Percentiles rank a stretch among this genome's conserved stretches.
phyloP scores from a whole-genome alignment of 2,329 filamentous ascomycete genomes.

The Hymenoscyphus linearis region DNA sequence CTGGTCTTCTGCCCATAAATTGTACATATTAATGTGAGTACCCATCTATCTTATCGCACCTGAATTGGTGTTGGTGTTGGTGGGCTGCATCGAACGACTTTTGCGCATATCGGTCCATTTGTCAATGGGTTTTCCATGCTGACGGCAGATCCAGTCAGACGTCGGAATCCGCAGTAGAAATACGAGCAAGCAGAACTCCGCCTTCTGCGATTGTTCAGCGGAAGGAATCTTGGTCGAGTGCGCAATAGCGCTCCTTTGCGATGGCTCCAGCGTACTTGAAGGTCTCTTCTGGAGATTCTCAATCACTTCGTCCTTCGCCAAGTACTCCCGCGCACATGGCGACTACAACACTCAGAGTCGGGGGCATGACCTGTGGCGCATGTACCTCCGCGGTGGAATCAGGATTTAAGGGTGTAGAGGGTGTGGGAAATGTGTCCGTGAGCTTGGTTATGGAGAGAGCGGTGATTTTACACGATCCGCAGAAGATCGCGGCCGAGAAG shows the following conservation, averaged over 20 bases:
- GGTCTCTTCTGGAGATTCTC: constrained; percentile 21
- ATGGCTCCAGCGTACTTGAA: constrained; percentile 30
- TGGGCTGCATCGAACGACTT: background rate
- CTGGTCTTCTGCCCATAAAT: constrained; percentile 25
- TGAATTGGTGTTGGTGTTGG: background rate
- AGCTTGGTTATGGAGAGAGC: constrained; percentile 93
- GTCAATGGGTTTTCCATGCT: background rate
- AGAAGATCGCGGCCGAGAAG: constrained; percentile 65
- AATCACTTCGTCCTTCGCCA: constrained; percentile 12
- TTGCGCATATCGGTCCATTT: background rate
- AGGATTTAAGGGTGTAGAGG: constrained; percentile 76
- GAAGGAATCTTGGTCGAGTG: background rate
- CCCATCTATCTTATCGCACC: too few species aligned
- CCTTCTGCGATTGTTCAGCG: background rate
- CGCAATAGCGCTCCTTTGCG: constrained; percentile 5
- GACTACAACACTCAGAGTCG: constrained; percentile 84
- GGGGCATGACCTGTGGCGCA: constrained; percentile 87
- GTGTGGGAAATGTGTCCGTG: constrained; percentile 81
- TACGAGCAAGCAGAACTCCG: background rate
- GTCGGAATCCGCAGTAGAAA: background rate
- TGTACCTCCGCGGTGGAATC: constrained; percentile 95
- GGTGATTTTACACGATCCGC: constrained; percentile 85
- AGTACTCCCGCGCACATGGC: constrained; percentile 58
- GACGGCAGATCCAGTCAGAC: constrained; percentile 1
- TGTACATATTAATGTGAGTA: constrained; percentile 15